Base-by-base conservation (phyloP, 768 basidiomycete species). In the Naganishia antarctica region DNA sequence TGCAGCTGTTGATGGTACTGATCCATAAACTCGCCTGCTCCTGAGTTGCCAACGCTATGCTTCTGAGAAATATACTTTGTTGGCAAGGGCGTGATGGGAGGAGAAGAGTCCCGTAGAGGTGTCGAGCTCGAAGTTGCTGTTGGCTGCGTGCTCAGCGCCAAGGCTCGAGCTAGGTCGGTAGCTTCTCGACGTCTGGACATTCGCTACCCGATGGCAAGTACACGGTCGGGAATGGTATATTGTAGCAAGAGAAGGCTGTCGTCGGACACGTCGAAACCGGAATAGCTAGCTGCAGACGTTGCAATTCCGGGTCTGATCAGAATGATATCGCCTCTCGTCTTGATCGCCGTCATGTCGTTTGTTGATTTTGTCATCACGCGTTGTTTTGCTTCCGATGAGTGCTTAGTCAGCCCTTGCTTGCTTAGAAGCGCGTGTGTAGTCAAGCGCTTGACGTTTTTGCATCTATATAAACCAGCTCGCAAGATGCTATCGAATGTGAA, bases 1-100 rank as follows among this genome's bases (percentile, higher is more conserved):
- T 57, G 53, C n/a, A 57, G 34, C 16, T 57, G 53, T 26, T 57
- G 53, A 57, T 57, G 53, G 34, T 57, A 57, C 37, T 57, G 53
- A 9, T 57, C 53, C 53, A 57, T 57, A 40, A 57, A 57, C 37
- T 34, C 53, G 2, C 53, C 53, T 9, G 53, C 34, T 40, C 31
- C 34, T 12, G 53, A 23, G n/a, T 25, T 26, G n/a, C 18, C 53
- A 34, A 16, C 13, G 15, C 3, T 25, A 7, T n/a, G 50, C 31
- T 32, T 37, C 37, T 57, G 34, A 31, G 53, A 34, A 21, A 57
- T 40, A 34, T 57, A 57, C 34, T n/a, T 57, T 7, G 53, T 57
- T 0, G 53, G 53, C 23, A 57, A 37, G 1, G 53, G 53, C 31
- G 53, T 57, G 37, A 57, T 57, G 21, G 53, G 53, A 1, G 53